Conservation (phyloP, 225 moss, liverwort and hornwort species). For the Climacium dendroides region DNA sequence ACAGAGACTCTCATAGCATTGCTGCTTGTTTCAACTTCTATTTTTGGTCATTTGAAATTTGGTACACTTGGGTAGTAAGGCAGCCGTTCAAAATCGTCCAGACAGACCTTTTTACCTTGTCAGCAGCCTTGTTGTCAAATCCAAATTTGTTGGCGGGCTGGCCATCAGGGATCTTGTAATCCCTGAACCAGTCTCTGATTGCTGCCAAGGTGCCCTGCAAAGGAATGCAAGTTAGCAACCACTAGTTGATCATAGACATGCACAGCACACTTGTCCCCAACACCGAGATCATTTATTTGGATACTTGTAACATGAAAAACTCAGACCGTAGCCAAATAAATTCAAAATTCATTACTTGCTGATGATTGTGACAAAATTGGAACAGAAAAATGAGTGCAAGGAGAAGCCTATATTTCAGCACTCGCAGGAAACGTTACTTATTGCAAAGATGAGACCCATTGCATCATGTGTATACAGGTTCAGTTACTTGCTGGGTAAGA, state of each 20-base stretch:
- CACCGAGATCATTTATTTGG: neutral
- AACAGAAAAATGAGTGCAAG: neutral
- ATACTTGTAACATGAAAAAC: neutral
- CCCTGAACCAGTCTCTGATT: constrained; percentile 89
- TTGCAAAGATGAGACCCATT: neutral
- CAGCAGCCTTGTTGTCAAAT: constrained; percentile 64
- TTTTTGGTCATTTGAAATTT: neutral
- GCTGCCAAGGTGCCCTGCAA: constrained; percentile 79
- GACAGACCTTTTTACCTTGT: constrained; percentile 27
- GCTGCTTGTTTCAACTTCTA: neutral
- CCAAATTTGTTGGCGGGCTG: constrained; percentile 91
- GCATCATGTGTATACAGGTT: neutral
- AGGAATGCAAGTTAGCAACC: neutral
- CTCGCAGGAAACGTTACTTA: neutral
- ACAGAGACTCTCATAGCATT: neutral
- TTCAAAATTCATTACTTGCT: neutral
- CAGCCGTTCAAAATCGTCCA: neutral
- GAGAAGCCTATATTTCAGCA: neutral
- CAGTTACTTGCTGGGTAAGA: neutral
- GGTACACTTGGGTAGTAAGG: no score
- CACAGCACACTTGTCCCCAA: neutral
- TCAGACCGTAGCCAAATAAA: neutral
- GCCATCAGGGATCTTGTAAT: constrained; percentile 92
- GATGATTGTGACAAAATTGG: neutral
- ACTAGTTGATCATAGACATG: neutral